Conservation (phyloP, 768 basidiomycete species). For the Mycena haematopus region DNA sequence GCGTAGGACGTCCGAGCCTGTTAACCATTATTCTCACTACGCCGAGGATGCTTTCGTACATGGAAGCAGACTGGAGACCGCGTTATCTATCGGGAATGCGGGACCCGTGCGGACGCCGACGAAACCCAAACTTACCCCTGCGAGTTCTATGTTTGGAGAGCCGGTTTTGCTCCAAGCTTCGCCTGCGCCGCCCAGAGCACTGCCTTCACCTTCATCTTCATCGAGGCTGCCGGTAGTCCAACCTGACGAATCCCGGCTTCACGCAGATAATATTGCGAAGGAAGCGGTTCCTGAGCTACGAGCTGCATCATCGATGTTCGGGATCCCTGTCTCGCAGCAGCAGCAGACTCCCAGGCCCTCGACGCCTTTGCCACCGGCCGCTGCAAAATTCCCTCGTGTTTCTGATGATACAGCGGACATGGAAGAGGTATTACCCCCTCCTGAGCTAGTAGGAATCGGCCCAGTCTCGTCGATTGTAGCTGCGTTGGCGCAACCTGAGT, state of each 20-base stretch:
- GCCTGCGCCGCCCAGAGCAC: constrained; percentile 1
- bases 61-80: constrained; percentile 68
- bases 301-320: background rate
- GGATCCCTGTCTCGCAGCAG: constrained; percentile 10
- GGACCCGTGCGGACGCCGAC: constrained; percentile 41
- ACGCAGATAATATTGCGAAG: background rate
- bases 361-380: background rate
- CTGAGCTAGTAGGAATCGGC: background rate
- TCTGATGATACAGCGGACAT: constrained; percentile 47
- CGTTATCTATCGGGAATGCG: constrained; percentile 69
- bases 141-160: constrained; percentile 19
- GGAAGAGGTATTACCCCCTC: constrained; percentile 42
- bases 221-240: background rate
- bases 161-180: constrained; percentile 15
- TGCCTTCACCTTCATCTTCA: constrained; percentile 3
- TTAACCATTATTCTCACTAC: constrained; percentile 13
- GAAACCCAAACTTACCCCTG: constrained; percentile 3
- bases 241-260: background rate
- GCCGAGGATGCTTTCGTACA: constrained; percentile 54
- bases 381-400: background rate
- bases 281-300: background rate
- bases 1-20: constrained; percentile 14
- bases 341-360: background rate
- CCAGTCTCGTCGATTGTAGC: background rate
- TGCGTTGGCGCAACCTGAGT: background rate